Evolutionary conservation across 305 asterid species (phyloP).

Genomic region (Withania somnifera): DNA sequence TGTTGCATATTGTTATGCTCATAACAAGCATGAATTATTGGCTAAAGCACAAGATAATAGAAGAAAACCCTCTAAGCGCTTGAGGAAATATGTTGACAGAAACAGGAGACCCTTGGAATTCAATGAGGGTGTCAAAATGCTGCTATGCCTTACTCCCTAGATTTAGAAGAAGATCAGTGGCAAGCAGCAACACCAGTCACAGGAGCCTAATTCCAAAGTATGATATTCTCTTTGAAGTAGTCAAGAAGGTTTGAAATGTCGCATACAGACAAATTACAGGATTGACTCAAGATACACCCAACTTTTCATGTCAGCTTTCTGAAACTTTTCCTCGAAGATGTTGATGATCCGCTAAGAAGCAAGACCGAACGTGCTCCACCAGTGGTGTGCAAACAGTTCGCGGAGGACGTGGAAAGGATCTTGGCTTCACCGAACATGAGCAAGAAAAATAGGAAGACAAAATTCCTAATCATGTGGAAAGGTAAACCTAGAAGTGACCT

Average conservation of each 20-base stretch:
- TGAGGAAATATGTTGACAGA: too few relatives aligned
- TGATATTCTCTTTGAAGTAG: background rate
- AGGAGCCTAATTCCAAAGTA: too few relatives aligned
- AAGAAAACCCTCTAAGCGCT: too few relatives aligned
- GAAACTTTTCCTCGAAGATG: background rate
- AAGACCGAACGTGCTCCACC: background rate
- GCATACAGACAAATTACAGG: background rate
- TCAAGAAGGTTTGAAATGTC: background rate
- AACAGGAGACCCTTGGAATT: too few relatives aligned
- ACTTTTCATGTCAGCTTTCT: background rate
- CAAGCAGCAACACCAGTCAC: background rate
- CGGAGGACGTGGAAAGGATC: background rate
- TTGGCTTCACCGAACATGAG: background rate
- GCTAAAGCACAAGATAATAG: too few relatives aligned
- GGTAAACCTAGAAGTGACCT: background rate
- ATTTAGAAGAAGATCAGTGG: background rate
- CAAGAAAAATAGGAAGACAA: background rate
- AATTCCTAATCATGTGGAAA: background rate
- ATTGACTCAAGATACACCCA: background rate
- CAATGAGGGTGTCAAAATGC: too few relatives aligned
- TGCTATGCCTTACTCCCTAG: background rate
- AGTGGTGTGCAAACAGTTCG: background rate
- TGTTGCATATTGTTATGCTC: too few relatives aligned
- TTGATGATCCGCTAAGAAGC: background rate
- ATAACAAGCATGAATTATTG: too few relatives aligned